A percentile compares a stretch with the other conserved stretches of the same genome.
phyloP scores from a whole-genome alignment of 2,329 filamentous ascomycete genomes.

The Cercospora nicotianae region DNA sequence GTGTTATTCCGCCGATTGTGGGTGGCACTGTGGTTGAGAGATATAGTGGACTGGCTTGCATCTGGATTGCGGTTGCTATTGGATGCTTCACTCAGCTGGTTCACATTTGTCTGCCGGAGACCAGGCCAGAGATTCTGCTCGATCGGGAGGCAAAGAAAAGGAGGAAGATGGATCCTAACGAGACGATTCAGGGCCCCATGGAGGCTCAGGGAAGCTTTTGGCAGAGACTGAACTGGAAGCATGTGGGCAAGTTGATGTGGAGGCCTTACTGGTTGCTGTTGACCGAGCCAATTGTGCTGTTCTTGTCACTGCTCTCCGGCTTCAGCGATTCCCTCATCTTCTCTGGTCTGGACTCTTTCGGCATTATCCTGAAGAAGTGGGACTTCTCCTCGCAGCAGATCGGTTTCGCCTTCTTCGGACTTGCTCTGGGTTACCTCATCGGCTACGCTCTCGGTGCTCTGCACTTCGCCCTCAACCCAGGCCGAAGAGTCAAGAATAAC shows the following conservation, averaged over 20 bases:
- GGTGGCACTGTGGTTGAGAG: conserved; percentile 37
- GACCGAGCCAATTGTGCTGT: conserved; percentile 71
- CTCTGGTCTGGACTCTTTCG: conserved; percentile 72
- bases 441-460: conserved; percentile 60
- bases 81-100: conserved; percentile 67
- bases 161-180: conserved; percentile 51
- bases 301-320: conserved; percentile 67
- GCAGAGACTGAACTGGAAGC: conserved; percentile 40
- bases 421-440: conserved; percentile 66
- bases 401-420: conserved; percentile 58
- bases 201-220: conserved; percentile 55
- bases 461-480: conserved; percentile 44
- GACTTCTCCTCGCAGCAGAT: conserved; percentile 57
- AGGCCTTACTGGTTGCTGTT: conserved; percentile 73
- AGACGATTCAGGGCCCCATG: conserved; percentile 68
- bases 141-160: conserved; percentile 72
- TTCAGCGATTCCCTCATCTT: conserved; percentile 76
- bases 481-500: conserved; percentile 47
- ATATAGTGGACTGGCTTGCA: conserved; percentile 71
- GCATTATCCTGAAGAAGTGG: conserved; percentile 64
- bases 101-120: conserved; percentile 62
- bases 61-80: conserved; percentile 84
- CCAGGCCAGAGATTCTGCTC: conserved; percentile 72
- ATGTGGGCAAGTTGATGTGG: conserved; percentile 53
- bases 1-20: conserved; percentile 37